These are phyloP conservation scores for Trypanosoma scelopori DNA, from an alignment of 208 protist species.

Conservation along the genomic window DNA sequence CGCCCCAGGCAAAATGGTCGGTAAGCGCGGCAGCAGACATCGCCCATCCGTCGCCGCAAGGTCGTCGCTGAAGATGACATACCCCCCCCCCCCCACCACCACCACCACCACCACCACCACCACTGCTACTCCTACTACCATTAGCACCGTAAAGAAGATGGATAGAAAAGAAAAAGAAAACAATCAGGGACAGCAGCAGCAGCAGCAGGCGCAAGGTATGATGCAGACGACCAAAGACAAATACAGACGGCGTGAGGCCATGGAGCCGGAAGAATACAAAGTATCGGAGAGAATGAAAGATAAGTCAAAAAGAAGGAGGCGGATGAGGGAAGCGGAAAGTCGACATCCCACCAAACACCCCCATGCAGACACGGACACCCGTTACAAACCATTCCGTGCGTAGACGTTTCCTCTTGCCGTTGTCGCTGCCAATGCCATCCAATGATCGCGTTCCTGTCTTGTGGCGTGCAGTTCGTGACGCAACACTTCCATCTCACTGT, in stretches of 20 bases:
- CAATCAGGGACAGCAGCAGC: too few relatives aligned
- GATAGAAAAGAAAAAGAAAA: constrained; percentile 15
- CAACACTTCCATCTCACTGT: constrained; percentile 30
- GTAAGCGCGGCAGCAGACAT: neutral
- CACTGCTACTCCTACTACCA: too few relatives aligned
- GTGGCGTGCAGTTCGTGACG: constrained; percentile 15
- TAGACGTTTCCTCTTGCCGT: neutral
- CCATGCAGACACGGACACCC: too few relatives aligned
- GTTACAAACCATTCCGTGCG: too few relatives aligned
- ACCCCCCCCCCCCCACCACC: neutral
- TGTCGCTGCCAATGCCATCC: constrained; percentile 21
- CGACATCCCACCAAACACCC: neutral
- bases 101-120: neutral
- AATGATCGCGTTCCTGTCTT: constrained; percentile 30
- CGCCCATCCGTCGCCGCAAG: neutral
- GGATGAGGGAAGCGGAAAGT: neutral
- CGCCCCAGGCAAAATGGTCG: neutral
- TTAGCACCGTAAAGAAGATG: neutral
- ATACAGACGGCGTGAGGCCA: too few relatives aligned
- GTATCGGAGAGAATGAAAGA: too few relatives aligned
- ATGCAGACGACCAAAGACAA: too few relatives aligned
- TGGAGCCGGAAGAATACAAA: too few relatives aligned
- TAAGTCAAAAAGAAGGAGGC: constrained; percentile 3
- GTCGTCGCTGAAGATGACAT: neutral
- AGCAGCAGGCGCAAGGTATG: too few relatives aligned